Evolutionary conservation across 1,284 basidiomycete species (phyloP).

Genomic region (Taiwanofungus camphoratus): DNA sequence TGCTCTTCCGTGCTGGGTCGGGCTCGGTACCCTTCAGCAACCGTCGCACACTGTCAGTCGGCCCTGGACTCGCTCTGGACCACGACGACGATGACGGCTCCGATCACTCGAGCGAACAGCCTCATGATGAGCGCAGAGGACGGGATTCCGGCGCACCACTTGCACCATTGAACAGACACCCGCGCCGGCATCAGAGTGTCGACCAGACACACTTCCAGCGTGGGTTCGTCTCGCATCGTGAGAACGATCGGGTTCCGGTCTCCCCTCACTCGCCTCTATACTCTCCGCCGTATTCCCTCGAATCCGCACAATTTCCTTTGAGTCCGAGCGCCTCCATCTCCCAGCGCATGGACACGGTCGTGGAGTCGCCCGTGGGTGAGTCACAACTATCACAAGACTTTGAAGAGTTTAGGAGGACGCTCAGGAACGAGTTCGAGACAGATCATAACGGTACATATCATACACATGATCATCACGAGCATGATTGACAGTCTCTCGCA

Average conservation of each 20-base stretch:
- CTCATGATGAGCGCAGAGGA: constrained; percentile 17
- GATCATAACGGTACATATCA: constrained; percentile 20
- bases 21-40: constrained; percentile 22
- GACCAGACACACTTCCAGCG: constrained; percentile 30
- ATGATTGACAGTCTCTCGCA: no score
- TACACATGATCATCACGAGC: no score
- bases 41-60: constrained; percentile 71
- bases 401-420: constrained; percentile 18
- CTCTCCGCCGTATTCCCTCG: constrained; percentile 18
- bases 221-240: constrained; percentile 24
- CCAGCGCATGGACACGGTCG: constrained; percentile 16
- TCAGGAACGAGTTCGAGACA: constrained; percentile 13
- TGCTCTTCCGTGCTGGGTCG: constrained; percentile 64
- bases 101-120: constrained; percentile 22
- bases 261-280: constrained; percentile 30
- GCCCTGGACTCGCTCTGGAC: constrained; percentile 52
- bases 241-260: constrained; percentile 14
- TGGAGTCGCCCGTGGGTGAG: constrained; percentile 17
- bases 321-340: constrained; percentile 20
- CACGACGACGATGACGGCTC: constrained; percentile 35
- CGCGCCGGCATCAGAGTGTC: constrained; percentile 28
- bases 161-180: neutral
- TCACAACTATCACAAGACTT: constrained; percentile 13
- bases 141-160: constrained; percentile 13
- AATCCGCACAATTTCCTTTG: constrained; percentile 14